Conservation (phyloP, 169 alveolate species). For the Plasmodium vivax region DNA sequence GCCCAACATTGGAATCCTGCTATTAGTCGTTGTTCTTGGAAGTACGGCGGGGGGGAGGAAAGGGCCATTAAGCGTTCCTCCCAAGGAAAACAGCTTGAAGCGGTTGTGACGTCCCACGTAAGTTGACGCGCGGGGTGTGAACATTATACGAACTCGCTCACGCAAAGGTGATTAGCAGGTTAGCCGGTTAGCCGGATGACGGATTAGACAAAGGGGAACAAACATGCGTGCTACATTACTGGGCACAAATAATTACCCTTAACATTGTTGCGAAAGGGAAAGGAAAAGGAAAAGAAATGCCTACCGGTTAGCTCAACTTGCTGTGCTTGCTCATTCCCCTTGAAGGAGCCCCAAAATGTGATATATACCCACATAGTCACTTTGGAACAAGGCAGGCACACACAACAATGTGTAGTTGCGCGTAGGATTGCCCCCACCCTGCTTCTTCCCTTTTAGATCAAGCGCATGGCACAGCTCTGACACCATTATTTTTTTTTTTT, state of each 20-base stretch:
- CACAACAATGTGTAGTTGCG: neutral
- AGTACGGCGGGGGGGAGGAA: neutral
- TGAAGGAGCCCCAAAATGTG: neutral
- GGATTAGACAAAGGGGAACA: neutral
- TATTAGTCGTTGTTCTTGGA: neutral
- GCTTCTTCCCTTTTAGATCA: neutral
- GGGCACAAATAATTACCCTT: neutral
- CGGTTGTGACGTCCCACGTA: neutral
- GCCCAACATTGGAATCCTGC: neutral
- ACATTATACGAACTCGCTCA: neutral
- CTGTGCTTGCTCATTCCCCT: neutral
- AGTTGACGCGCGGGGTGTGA: neutral
- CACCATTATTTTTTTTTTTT: neutral
- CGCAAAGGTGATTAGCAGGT: neutral
- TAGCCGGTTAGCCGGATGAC: neutral
- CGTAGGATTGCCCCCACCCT: neutral
- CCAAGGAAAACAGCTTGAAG: neutral
- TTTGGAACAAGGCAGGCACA: neutral
- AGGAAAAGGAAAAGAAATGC: neutral
- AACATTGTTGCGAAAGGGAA: neutral
- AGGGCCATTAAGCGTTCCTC: neutral
- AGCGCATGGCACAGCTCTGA: neutral
- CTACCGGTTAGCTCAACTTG: neutral
- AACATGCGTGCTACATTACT: neutral
- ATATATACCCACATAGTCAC: neutral